Percentiles rank a stretch among this genome's conserved stretches.
These are phyloP conservation scores for Gleditsia sinensis DNA, from an alignment of 306 rosid genomes.

Conservation along the genomic window DNA sequence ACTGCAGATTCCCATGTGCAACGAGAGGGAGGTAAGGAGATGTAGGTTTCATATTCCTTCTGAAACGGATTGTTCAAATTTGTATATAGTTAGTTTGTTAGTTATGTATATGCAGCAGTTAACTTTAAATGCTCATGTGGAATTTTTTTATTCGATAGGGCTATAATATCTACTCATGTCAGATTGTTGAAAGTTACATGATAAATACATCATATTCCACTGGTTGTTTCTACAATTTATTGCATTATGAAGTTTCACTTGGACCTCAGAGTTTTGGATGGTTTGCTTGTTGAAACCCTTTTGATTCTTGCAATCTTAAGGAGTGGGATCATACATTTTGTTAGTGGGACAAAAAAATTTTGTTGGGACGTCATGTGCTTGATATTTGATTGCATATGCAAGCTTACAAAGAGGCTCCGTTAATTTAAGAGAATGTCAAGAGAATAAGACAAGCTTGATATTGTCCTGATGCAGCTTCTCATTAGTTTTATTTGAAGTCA, in stretches of 20 bases:
- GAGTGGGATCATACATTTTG: not conserved
- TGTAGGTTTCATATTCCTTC: constrained; percentile 71
- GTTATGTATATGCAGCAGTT: no score
- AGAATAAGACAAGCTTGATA: not conserved
- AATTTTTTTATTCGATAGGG: not conserved
- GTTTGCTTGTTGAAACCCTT: not conserved
- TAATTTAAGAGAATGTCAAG: no score
- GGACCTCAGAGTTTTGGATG: not conserved
- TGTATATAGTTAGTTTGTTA: not conserved
- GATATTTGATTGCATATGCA: not conserved
- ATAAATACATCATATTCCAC: not conserved
- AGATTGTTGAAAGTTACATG: not conserved
- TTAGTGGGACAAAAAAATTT: not conserved
- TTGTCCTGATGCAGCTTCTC: not conserved
- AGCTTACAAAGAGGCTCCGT: not conserved
- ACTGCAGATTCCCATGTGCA: constrained; percentile 98
- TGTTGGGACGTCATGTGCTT: not conserved
- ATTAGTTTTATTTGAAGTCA: not conserved
- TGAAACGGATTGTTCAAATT: constrained; percentile 4
- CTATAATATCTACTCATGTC: not conserved
- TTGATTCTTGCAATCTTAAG: not conserved
- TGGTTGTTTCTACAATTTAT: not conserved
- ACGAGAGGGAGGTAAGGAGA: constrained; percentile 99
- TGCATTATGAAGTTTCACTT: not conserved
- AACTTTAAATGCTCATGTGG: not conserved